Conservation (phyloP, 2,329 filamentous ascomycete genomes). For the Paraconiothyrium brasiliense region DNA sequence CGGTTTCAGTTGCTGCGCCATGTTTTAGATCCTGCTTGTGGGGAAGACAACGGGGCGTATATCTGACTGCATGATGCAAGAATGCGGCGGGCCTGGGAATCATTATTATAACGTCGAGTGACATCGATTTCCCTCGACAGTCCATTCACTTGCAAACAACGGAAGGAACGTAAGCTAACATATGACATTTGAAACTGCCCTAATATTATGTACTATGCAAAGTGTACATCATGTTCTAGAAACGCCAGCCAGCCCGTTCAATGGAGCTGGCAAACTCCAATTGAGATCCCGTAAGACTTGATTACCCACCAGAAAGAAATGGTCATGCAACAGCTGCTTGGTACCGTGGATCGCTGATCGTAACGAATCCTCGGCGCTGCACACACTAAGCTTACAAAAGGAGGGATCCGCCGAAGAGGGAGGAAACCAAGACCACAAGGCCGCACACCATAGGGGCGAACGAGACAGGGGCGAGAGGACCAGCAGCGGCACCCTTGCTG, state of each 20-base stretch:
- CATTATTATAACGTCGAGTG: neutral
- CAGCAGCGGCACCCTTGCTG: constrained; percentile 55
- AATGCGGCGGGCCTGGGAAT: too few species aligned
- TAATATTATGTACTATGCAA: constrained; percentile 27
- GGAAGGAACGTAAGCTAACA: neutral
- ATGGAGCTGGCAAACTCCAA: constrained; percentile 17
- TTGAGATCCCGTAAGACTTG: constrained; percentile 10
- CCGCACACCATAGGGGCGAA: constrained; percentile 62
- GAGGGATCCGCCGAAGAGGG: constrained; percentile 62
- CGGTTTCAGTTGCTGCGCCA: neutral
- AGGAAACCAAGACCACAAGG: constrained; percentile 61
- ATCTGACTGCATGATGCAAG: too few species aligned
- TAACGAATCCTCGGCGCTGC: neutral
- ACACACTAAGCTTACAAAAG: constrained; percentile 42
- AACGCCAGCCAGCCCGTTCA: constrained; percentile 16
- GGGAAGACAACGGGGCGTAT: neutral
- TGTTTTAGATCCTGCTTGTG: neutral
- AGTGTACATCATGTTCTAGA: constrained; percentile 19
- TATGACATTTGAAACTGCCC: constrained; percentile 3
- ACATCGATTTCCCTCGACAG: neutral
- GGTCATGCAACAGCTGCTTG: constrained; percentile 23
- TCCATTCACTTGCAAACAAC: neutral
- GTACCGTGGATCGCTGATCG: constrained; percentile 16
- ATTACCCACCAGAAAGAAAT: constrained; percentile 20
- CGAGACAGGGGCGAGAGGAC: constrained; percentile 55